These are phyloP conservation scores for Lepidium sativum DNA, from an alignment of 345 rosid genomes.

Conservation along the genomic window DNA sequence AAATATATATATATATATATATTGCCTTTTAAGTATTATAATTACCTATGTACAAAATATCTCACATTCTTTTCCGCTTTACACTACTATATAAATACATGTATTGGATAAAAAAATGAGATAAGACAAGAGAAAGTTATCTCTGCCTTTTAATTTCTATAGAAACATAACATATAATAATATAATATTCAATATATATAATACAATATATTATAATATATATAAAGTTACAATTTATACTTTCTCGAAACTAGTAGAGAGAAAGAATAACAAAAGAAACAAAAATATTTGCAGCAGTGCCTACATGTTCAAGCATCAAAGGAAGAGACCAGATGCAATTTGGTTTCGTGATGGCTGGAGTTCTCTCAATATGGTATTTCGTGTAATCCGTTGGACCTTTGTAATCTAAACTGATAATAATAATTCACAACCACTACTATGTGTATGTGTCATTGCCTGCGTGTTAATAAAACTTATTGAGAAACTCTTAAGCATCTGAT, in stretches of 20 bases:
- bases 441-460: not conserved
- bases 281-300: not conserved
- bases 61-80: too few species aligned
- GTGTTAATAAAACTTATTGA: not conserved
- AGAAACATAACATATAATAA: too few species aligned
- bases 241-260: not conserved
- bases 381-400: not conserved
- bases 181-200: too few species aligned
- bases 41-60: too few species aligned
- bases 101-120: too few species aligned
- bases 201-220: too few species aligned
- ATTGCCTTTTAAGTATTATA: too few species aligned
- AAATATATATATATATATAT: too few species aligned
- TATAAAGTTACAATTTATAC: too few species aligned
- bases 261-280: not conserved
- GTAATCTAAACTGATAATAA: not conserved
- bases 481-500: not conserved
- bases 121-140: too few species aligned
- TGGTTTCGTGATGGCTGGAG: conserved; percentile 18
- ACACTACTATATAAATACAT: too few species aligned
- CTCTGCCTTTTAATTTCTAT: too few species aligned
- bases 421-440: not conserved
- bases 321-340: not conserved
- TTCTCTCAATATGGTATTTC: conserved; percentile 14
- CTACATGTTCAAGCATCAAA: conserved; percentile 23